A percentile compares a stretch with the other conserved stretches of the same genome.
Evolutionary conservation across 1,139 yeast species (phyloP).

Genomic region (Magnusiomyces suaveolens): DNA sequence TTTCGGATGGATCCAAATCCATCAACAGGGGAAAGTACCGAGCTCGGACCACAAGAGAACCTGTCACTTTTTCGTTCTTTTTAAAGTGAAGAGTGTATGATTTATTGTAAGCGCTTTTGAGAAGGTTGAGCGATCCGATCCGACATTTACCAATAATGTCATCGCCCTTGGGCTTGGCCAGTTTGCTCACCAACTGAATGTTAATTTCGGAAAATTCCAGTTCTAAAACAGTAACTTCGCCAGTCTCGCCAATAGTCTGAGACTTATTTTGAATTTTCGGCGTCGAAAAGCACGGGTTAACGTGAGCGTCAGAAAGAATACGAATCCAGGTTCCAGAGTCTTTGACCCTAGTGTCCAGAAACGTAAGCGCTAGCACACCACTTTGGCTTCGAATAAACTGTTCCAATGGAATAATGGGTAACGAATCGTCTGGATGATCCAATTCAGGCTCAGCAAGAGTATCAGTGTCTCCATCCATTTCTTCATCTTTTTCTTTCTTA

Average conservation of each 20-base stretch:
- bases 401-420: slow-evolving; percentile 45
- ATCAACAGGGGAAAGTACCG: slow-evolving; percentile 70
- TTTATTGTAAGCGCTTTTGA: slow-evolving; percentile 53
- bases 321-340: slow-evolving; percentile 55
- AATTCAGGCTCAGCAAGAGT: slow-evolving; percentile 8
- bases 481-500: slow-evolving; percentile 19
- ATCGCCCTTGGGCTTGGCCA: slow-evolving; percentile 42
- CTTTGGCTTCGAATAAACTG: slow-evolving; percentile 54
- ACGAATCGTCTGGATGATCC: slow-evolving; percentile 21
- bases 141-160: slow-evolving; percentile 54
- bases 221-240: slow-evolving; percentile 68
- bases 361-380: slow-evolving; percentile 67
- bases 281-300: slow-evolving; percentile 51
- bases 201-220: slow-evolving; percentile 61
- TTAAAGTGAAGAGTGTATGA: slow-evolving; percentile 47
- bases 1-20: slow-evolving; percentile 63
- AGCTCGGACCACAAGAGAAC: slow-evolving; percentile 48
- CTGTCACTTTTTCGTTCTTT: slow-evolving; percentile 44
- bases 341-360: slow-evolving; percentile 46
- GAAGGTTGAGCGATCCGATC: slow-evolving; percentile 57
- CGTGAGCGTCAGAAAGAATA: slow-evolving; percentile 63
- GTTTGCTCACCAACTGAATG: slow-evolving; percentile 49
- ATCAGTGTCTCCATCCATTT: not conserved
- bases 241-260: slow-evolving; percentile 39
- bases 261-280: slow-evolving; percentile 34